phyloP scores from a whole-genome alignment of 1,284 basidiomycete genomes.

The Leccinum griseonigrum region DNA sequence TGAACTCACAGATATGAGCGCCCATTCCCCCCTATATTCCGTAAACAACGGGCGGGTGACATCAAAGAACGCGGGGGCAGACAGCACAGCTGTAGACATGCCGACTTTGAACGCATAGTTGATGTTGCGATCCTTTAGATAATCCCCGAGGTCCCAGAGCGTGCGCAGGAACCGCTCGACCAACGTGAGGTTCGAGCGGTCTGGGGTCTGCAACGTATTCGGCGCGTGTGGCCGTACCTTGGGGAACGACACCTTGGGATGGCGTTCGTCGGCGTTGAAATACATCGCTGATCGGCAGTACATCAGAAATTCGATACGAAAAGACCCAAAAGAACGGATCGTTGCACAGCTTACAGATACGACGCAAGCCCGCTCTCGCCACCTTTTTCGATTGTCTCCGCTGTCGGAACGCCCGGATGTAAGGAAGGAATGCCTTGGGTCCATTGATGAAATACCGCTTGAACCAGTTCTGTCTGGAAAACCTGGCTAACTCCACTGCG shows the following conservation, averaged over 20 bases:
- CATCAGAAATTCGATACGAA: constrained; percentile 13
- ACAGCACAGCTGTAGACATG: constrained; percentile 76
- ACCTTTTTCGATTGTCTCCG: constrained; percentile 15
- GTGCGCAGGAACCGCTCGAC: constrained; percentile 62
- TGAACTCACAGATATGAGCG: constrained; percentile 76
- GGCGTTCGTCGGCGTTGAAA: constrained; percentile 54
- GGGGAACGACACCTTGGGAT: constrained; percentile 72
- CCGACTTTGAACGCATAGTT: constrained; percentile 91
- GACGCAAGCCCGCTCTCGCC: constrained; percentile 23
- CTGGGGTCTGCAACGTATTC: constrained; percentile 81
- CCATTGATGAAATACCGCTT: constrained; percentile 33
- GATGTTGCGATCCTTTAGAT: constrained; percentile 72
- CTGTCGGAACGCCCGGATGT: constrained; percentile 17
- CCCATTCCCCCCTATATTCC: constrained; percentile 90
- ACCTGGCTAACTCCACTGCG: constrained; percentile 52
- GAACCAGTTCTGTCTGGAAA: constrained; percentile 42
- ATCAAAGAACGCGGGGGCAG: constrained; percentile 85
- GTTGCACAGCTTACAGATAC: constrained; percentile 40
- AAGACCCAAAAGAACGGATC: background rate
- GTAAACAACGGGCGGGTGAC: constrained; percentile 75
- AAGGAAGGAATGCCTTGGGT: constrained; percentile 24
- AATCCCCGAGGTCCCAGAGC: constrained; percentile 75
- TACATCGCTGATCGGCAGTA: constrained; percentile 47
- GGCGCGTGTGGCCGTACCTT: constrained; percentile 80
- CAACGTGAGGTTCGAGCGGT: constrained; percentile 52